phyloP scores from a whole-genome alignment of 345 rosid genomes.

The Gossypium sturtianum region DNA sequence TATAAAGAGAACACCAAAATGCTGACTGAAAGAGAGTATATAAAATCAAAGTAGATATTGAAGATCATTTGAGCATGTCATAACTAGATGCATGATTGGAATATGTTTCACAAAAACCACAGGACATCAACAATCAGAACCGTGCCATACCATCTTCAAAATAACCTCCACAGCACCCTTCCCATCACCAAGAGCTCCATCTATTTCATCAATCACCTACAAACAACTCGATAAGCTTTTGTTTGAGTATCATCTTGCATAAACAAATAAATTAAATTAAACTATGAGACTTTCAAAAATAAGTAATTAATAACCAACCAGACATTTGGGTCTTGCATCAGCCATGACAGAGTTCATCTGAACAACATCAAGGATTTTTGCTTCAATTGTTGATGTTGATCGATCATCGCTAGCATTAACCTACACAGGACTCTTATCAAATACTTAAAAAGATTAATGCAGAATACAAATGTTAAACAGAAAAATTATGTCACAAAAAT shows the following conservation, averaged over 20 bases:
- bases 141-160: conserved; percentile 70
- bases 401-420: conserved; percentile 98
- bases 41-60: background rate
- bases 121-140: conserved; percentile 7
- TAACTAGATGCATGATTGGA: background rate
- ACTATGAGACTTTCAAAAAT: background rate
- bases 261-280: background rate
- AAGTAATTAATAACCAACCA: conserved; percentile 40
- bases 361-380: conserved; percentile 91
- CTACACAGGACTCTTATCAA: conserved; percentile 32
- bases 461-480: background rate
- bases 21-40: background rate
- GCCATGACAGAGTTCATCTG: conserved; percentile 95
- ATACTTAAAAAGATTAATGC: background rate
- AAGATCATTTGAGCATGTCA: background rate
- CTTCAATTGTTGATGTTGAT: conserved; percentile 73
- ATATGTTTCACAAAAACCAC: conserved; percentile 5
- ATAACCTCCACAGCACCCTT: conserved; percentile 97
- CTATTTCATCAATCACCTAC: conserved; percentile 98
- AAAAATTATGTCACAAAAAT: background rate
- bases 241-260: background rate
- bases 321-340: conserved; percentile 87
- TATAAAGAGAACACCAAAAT: background rate
- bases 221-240: conserved; percentile 19
- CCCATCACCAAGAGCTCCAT: conserved; percentile 96